Conservation (phyloP, 768 basidiomycete species). For the Mycena polygramma region DNA sequence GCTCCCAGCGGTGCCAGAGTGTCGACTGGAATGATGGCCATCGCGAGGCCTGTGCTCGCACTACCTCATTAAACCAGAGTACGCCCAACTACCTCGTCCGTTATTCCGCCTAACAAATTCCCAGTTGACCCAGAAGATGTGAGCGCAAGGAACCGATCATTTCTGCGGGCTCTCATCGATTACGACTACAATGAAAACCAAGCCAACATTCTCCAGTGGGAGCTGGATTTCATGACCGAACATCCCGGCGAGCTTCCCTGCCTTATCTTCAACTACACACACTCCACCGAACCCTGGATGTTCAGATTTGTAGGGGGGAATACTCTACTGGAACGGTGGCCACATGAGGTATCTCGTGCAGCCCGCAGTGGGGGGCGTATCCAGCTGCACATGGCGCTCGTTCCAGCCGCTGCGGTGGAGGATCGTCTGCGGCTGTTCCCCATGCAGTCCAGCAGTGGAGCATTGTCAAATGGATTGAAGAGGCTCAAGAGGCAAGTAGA, state of each 20-base stretch:
- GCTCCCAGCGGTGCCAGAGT: background rate
- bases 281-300: no score
- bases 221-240: slow-evolving; percentile 6
- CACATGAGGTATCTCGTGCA: background rate
- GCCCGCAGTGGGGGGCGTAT: background rate
- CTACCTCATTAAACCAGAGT: background rate
- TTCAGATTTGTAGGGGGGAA: background rate
- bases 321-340: background rate
- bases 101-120: background rate
- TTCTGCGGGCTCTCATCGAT: slow-evolving; percentile 10
- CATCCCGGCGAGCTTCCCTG: background rate
- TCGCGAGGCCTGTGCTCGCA: background rate
- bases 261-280: background rate
- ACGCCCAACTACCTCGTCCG: background rate
- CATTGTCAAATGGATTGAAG: slow-evolving; percentile 2
- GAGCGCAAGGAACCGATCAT: slow-evolving; percentile 3
- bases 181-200: background rate
- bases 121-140: background rate
- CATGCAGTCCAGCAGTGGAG: slow-evolving; percentile 9
- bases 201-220: background rate
- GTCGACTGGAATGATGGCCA: slow-evolving; percentile 9
- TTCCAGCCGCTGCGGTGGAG: background rate
- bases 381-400: background rate
- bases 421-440: background rate
- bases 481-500: background rate